Percentiles rank a stretch among this genome's conserved stretches.
phyloP scores from a whole-genome alignment of 192 early-diverging fungal genomes.

The Allomyces javanicus region DNA sequence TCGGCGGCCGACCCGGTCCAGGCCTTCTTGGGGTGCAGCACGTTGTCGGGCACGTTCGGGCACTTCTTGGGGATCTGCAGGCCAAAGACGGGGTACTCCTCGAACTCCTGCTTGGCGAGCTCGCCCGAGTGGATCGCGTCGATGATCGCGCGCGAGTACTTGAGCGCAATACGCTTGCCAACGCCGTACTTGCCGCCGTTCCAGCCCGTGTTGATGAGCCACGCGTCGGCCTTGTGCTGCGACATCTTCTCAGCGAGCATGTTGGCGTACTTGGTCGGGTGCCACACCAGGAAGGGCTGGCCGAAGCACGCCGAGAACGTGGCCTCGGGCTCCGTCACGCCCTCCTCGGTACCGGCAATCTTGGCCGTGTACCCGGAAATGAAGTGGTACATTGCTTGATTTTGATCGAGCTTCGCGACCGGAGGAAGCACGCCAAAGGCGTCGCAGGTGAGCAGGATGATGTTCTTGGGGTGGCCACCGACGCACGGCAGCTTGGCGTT shows the following conservation, averaged over 20 bases:
- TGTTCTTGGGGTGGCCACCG: slow-evolving; percentile 80
- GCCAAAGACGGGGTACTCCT: slow-evolving; percentile 72
- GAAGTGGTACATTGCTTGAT: slow-evolving; percentile 92
- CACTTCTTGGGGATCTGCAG: slow-evolving; percentile 65
- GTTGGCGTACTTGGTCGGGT: slow-evolving; percentile 85
- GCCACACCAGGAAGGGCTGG: slow-evolving; percentile 91
- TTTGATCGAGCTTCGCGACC: slow-evolving; percentile 63
- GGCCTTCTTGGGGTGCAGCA: slow-evolving; percentile 68
- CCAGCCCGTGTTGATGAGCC: slow-evolving; percentile 96
- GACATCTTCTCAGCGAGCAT: slow-evolving; percentile 94
- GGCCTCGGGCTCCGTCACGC: slow-evolving; percentile 73
- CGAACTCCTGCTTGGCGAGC: slow-evolving; percentile 63
- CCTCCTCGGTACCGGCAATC: slow-evolving; percentile 92
- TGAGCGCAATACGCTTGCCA: slow-evolving; percentile 81
- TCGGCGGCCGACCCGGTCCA: slow-evolving; percentile 58
- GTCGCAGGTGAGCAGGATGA: slow-evolving; percentile 89
- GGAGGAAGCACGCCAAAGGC: slow-evolving; percentile 93
- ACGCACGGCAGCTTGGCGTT: slow-evolving; percentile 87
- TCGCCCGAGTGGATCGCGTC: slow-evolving; percentile 92
- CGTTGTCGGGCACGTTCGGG: slow-evolving; percentile 55
- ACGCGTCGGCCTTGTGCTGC: slow-evolving; percentile 63
- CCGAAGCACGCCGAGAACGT: slow-evolving; percentile 90
- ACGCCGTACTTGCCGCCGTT: slow-evolving; percentile 77
- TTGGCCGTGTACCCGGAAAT: slow-evolving; percentile 96
- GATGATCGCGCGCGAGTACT: slow-evolving; percentile 93